These are phyloP conservation scores for Xylaria venustula DNA, from an alignment of 495 filamentous ascomycete species.

Conservation along the genomic window DNA sequence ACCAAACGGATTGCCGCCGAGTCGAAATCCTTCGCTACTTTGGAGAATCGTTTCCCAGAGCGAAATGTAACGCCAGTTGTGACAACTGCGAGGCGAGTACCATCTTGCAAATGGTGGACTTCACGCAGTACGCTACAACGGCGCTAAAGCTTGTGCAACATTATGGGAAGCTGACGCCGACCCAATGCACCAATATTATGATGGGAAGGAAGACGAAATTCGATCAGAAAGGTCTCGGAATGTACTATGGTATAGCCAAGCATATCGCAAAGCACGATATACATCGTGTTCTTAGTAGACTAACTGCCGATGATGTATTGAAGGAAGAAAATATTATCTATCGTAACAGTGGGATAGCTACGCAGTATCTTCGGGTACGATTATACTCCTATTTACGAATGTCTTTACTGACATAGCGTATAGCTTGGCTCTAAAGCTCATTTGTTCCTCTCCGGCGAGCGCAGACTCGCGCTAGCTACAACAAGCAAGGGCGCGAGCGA, in stretches of 20 bases:
- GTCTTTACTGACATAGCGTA: no score
- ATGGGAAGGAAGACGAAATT: neutral
- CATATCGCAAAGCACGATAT: no score
- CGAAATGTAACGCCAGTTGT: slow-evolving; percentile 70
- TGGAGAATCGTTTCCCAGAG: slow-evolving; percentile 71
- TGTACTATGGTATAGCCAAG: neutral
- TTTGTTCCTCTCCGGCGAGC: no score
- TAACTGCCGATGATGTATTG: neutral
- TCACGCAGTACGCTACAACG: neutral
- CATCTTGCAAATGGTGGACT: neutral
- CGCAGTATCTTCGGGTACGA: neutral
- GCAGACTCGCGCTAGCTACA: no score
- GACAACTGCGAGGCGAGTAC: slow-evolving; percentile 66
- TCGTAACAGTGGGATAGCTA: neutral
- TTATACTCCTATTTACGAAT: no score
- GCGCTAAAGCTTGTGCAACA: neutral
- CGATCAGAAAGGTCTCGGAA: neutral
- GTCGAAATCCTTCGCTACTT: slow-evolving; percentile 91
- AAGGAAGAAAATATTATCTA: neutral
- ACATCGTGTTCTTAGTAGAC: no score
- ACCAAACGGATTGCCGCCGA: slow-evolving; percentile 78
- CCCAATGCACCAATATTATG: neutral
- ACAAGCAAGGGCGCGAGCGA: no score
- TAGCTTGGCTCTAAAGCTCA: no score
- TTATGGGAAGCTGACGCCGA: neutral